phyloP scores from a whole-genome alignment of 1,139 yeast genomes.

The Debaryomyces sp. region DNA sequence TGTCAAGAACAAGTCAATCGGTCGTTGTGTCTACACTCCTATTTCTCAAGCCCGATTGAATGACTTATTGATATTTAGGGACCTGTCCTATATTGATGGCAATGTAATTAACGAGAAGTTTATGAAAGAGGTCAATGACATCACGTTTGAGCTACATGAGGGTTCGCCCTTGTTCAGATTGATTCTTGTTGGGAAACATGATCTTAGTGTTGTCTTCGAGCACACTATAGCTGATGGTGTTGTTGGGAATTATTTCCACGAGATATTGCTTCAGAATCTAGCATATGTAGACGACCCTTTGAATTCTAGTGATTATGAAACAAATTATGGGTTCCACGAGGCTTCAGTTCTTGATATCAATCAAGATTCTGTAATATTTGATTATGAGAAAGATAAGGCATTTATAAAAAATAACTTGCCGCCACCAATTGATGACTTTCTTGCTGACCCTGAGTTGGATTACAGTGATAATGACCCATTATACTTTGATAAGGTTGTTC shows the following conservation, averaged over 20 bases:
- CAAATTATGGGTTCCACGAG: constrained; percentile 16
- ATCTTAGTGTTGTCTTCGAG: constrained; percentile 37
- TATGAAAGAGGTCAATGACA: constrained; percentile 28
- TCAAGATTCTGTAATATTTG: constrained; percentile 21
- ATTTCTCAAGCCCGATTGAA: constrained; percentile 22
- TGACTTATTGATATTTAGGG: constrained; percentile 26
- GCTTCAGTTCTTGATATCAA: constrained; percentile 10
- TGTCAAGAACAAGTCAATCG: constrained; percentile 16
- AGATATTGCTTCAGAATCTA: constrained; percentile 34
- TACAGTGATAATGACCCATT: constrained; percentile 27
- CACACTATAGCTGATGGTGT: constrained; percentile 49
- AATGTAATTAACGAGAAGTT: constrained; percentile 29
- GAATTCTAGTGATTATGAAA: constrained; percentile 11
- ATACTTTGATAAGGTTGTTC: constrained; percentile 26
- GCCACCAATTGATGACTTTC: constrained; percentile 35
- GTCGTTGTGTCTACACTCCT: constrained; percentile 26
- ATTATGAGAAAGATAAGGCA: constrained; percentile 20
- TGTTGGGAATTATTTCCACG: constrained; percentile 43
- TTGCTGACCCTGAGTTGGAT: constrained; percentile 28
- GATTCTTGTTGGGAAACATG: constrained; percentile 25
- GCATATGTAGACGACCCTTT: constrained; percentile 20
- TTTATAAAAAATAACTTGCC: constrained; percentile 32
- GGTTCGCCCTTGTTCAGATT: constrained; percentile 36
- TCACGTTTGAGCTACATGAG: constrained; percentile 25
- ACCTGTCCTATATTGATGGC: constrained; percentile 17